These are phyloP conservation scores for Leucoagaricus sp. DNA, from an alignment of 1,284 basidiomycete genomes.

Conservation along the genomic window DNA sequence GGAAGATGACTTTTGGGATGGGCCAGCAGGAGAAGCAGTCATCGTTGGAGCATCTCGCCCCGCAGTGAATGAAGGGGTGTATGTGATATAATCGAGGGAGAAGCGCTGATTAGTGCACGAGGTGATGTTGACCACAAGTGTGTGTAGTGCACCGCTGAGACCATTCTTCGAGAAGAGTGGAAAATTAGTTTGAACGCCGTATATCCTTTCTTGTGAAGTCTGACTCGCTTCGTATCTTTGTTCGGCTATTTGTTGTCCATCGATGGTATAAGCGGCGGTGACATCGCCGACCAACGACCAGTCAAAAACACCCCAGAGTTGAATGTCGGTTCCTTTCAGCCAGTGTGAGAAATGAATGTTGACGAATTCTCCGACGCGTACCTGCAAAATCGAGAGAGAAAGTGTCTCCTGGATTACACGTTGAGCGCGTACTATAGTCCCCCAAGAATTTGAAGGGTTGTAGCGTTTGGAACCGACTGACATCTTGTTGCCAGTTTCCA, in stretches of 20 bases:
- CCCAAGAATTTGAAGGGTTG: conserved; percentile 11
- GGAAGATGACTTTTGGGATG: not conserved
- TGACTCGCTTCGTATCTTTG: not conserved
- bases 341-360: not conserved
- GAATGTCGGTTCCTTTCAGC: not conserved
- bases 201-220: conserved; percentile 2
- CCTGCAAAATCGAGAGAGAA: conserved; percentile 6
- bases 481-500: conserved; percentile 1
- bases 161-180: not conserved
- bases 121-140: conserved; percentile 6
- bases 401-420: conserved; percentile 8
- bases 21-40: not conserved
- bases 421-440: conserved; percentile 9
- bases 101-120: conserved; percentile 5
- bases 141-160: conserved; percentile 1
- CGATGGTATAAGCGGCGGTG: not conserved
- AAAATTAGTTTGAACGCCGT: conserved; percentile 10
- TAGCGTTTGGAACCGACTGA: not conserved
- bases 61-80: conserved; percentile 13
- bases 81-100: conserved; percentile 15
- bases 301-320: conserved; percentile 12
- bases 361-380: not conserved
- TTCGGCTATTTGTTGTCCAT: not conserved
- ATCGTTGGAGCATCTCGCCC: not conserved
- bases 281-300: conserved; percentile 3